These are phyloP conservation scores for Paraleonurus japonicus DNA, from an alignment of 257 asterid genomes.

Conservation along the genomic window DNA sequence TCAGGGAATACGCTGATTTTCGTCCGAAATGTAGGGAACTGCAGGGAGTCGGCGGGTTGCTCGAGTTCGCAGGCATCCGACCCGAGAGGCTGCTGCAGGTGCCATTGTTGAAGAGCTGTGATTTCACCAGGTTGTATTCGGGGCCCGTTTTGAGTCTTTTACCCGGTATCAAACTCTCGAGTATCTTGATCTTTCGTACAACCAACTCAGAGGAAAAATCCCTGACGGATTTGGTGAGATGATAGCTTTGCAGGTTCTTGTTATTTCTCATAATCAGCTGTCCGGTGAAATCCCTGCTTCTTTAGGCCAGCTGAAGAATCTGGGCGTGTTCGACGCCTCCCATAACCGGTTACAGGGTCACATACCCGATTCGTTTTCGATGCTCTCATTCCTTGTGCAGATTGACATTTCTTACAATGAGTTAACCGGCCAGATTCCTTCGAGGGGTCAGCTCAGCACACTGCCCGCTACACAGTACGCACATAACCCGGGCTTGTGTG, in stretches of 20 bases:
- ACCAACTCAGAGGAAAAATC: slow-evolving; percentile 78
- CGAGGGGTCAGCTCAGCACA: slow-evolving; percentile 87
- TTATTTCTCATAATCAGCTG: slow-evolving; percentile 68
- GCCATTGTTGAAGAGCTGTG: slow-evolving; percentile 79
- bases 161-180: slow-evolving; percentile 81
- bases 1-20: slow-evolving; percentile 87
- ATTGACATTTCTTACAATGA: slow-evolving; percentile 84
- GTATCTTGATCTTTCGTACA: slow-evolving; percentile 90
- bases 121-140: slow-evolving; percentile 75
- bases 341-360: slow-evolving; percentile 84
- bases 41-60: slow-evolving; percentile 95
- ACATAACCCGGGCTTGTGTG: slow-evolving; percentile 89
- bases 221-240: slow-evolving; percentile 87
- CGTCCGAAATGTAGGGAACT: slow-evolving; percentile 81
- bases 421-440: slow-evolving; percentile 84
- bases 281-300: slow-evolving; percentile 86
- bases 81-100: slow-evolving; percentile 77
- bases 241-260: slow-evolving; percentile 91
- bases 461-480: slow-evolving; percentile 87
- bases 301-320: slow-evolving; percentile 73
- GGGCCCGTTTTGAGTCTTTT: slow-evolving; percentile 81
- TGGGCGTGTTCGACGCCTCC: slow-evolving; percentile 94
- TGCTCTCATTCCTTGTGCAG: slow-evolving; percentile 79
- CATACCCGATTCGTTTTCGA: slow-evolving; percentile 80
- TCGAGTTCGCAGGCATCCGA: slow-evolving; percentile 82